Conservation (phyloP, 2,329 filamentous ascomycete species). For the Fusarium coffeatum region DNA sequence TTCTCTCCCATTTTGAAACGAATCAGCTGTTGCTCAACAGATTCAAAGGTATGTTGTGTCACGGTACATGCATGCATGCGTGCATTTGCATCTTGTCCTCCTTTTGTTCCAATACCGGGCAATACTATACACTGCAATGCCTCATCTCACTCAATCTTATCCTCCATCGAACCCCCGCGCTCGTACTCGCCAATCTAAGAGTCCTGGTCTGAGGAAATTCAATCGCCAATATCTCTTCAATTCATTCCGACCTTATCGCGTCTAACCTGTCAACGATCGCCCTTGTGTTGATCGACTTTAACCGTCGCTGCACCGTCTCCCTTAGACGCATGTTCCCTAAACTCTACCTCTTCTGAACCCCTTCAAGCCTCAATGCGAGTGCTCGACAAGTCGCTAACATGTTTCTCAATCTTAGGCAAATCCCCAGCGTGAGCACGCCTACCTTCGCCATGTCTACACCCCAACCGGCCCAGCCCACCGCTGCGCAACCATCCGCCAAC, state of each 20-base stretch:
- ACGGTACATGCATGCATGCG: constrained; percentile 19
- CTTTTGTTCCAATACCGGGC: constrained; percentile 6
- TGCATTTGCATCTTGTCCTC: constrained; percentile 15
- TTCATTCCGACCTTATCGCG: constrained; percentile 31
- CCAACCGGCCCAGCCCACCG: constrained; percentile 37
- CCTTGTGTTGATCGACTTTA: constrained; percentile 27
- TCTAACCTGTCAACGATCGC: constrained; percentile 12
- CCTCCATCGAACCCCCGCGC: constrained; percentile 17
- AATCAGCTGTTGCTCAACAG: constrained; percentile 17
- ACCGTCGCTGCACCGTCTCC: constrained; percentile 14
- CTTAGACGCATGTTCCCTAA: constrained; percentile 12
- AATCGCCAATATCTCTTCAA: constrained; percentile 27
- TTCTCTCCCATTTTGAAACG: constrained; percentile 8
- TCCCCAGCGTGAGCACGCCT: constrained; percentile 35
- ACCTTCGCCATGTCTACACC: constrained; percentile 52
- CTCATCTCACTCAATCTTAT: constrained; percentile 1
- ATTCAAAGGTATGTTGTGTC: constrained; percentile 38
- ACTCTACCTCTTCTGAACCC: constrained; percentile 11
- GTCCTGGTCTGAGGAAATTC: constrained; percentile 6
- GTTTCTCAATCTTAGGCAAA: constrained; percentile 48
- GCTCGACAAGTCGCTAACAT: constrained; percentile 50
- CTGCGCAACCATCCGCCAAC: constrained; percentile 30
- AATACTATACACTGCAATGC: constrained; percentile 7
- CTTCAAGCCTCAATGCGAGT: constrained; percentile 13
- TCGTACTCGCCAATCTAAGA: constrained; percentile 11